These are phyloP conservation scores for Spiraea crenata DNA, from an alignment of 331 rosid genomes.

Conservation along the genomic window DNA sequence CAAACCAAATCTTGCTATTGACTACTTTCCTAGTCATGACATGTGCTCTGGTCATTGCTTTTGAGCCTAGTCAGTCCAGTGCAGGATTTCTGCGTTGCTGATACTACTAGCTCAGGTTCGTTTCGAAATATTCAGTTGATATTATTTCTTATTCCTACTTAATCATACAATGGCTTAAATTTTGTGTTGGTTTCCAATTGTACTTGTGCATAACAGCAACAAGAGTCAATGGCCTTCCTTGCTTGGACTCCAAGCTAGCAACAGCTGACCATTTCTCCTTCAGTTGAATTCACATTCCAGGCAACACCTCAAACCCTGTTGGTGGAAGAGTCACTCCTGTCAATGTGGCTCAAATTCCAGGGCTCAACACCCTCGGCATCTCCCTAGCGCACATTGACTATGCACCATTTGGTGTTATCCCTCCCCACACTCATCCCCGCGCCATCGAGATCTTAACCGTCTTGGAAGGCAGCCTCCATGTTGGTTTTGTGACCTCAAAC, in stretches of 20 bases:
- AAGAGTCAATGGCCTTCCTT: conserved; percentile 8
- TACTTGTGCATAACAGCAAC: neutral
- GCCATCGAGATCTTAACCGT: neutral
- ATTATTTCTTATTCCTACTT: neutral
- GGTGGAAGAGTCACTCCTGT: too few species aligned
- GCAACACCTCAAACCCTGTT: neutral
- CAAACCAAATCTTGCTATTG: conserved; percentile 3
- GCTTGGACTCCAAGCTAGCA: conserved; percentile 17
- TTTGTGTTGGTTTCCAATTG: neutral
- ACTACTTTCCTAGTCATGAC: conserved; percentile 8
- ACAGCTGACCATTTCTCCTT: neutral
- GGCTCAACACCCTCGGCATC: neutral
- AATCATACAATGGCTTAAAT: neutral
- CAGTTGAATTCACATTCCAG: neutral
- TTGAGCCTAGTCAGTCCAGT: conserved; percentile 27
- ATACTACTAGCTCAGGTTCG: conserved; percentile 27
- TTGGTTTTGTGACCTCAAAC: neutral
- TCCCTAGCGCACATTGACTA: neutral
- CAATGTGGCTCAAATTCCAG: too few species aligned
- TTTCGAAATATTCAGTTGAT: neutral
- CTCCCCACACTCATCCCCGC: neutral
- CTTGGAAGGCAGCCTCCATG: neutral
- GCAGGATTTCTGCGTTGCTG: conserved; percentile 41
- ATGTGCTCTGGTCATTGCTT: conserved; percentile 27
- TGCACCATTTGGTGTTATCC: neutral